Base-by-base conservation (phyloP, 176 grass and related monocot species). In the Otatea glauca region DNA sequence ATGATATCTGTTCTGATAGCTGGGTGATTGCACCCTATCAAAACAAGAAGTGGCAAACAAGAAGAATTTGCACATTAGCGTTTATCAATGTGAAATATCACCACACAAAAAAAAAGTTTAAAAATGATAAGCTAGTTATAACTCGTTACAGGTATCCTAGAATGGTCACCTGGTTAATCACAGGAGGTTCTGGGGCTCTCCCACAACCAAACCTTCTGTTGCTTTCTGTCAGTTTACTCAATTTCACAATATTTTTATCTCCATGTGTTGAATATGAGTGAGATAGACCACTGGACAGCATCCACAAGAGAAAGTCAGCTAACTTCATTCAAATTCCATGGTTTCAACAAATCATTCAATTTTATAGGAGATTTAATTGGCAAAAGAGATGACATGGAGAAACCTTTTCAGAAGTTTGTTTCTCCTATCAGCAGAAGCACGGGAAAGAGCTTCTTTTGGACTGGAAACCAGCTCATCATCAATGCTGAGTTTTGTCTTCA, bases 401-500 rank as follows among this genome's bases (percentile, higher is more conserved):
- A 67, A 95, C 96, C 89, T 92, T 81, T 99, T 94, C 68, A 96
- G 64, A 90, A 81, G 80, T 62, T 92, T 90, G 86, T 92, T 99
- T 83, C 91, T 95, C 92, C 50, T 86, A 76, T 95, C 91, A 83
- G 91, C 96, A 50, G 93, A 96, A 63, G 83, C 89, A 70, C 91
- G 89, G 3, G 91, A 96, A 83, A 99, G 89, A 20, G 96, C 96
- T 68, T 99, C 93, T 78, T 91, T 99, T 77, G 93, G 96, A 87
- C 93, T 99, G 51, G 89, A 92, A 74, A 89, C 87, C 47, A 91
- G 47, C 81, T 99, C 96, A 89, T 99, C 93, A 54, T 96, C 96
- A 83, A 99, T 94, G 53, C 91, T 96, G 60, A 99, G 89, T 61
- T 96, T 95, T 77, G 91, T 96, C 84, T 90, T 99, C 74, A 99